Conservation (phyloP, 1,284 basidiomycete genomes). For the Heliocybe sulcata region DNA sequence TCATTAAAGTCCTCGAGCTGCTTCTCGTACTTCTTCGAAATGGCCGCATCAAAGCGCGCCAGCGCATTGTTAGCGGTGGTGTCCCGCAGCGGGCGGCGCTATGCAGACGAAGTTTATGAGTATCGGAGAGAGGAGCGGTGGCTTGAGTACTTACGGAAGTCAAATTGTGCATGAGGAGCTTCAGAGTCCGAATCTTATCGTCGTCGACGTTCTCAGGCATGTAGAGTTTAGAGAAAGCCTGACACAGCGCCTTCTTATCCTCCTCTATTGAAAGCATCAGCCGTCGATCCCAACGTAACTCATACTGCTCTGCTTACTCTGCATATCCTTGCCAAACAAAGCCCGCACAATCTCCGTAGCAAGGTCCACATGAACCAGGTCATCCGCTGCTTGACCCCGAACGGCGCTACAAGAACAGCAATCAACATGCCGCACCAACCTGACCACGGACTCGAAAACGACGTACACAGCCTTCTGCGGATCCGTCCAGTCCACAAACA, state of each 20-base stretch:
- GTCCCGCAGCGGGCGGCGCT: slow-evolving; percentile 75
- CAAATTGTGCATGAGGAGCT: slow-evolving; percentile 53
- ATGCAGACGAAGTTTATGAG: slow-evolving; percentile 1
- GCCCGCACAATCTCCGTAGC: slow-evolving; percentile 69
- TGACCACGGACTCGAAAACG: slow-evolving; percentile 20
- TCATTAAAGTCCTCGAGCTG: slow-evolving; percentile 63
- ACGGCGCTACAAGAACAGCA: slow-evolving; percentile 23
- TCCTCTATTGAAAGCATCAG: slow-evolving; percentile 43
- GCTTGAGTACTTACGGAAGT: slow-evolving; percentile 41
- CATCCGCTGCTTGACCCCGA: slow-evolving; percentile 32
- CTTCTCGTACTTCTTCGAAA: slow-evolving; percentile 51
- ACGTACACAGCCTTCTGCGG: slow-evolving; percentile 74
- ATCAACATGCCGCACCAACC: slow-evolving; percentile 9
- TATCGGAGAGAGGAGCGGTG: background rate
- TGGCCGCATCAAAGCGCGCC: slow-evolving; percentile 51
- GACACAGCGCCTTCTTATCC: slow-evolving; percentile 75
- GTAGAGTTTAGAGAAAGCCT: slow-evolving; percentile 74
- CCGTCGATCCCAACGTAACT: background rate
- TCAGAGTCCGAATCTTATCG: slow-evolving; percentile 52
- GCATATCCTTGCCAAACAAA: slow-evolving; percentile 41
- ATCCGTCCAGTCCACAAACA: slow-evolving; percentile 94
- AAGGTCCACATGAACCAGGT: slow-evolving; percentile 70
- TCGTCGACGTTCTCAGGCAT: slow-evolving; percentile 64
- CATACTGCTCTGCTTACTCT: slow-evolving; percentile 25
- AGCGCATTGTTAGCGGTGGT: slow-evolving; percentile 66